phyloP scores from a whole-genome alignment of 148 eudicot genomes.

The Chenopodium album region DNA sequence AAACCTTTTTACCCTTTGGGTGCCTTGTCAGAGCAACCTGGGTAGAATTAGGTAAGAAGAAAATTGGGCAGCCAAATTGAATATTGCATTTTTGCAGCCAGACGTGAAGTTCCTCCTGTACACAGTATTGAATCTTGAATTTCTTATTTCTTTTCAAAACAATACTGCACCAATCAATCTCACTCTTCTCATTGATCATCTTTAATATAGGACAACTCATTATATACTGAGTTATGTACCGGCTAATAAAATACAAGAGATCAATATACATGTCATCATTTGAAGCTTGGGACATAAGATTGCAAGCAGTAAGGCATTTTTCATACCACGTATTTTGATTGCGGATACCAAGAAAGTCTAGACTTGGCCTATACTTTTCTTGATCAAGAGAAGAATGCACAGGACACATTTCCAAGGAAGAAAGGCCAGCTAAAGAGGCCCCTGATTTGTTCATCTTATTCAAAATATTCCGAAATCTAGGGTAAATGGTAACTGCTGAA shows the following conservation, averaged over 20 bases:
- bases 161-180: background rate
- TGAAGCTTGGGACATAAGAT: slow-evolving; percentile 40
- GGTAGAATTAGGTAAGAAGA: slow-evolving; percentile 30
- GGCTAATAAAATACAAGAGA: slow-evolving; percentile 40
- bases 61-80: slow-evolving; percentile 30
- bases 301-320: slow-evolving; percentile 43
- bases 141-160: background rate
- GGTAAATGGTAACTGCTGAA: slow-evolving; percentile 6
- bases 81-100: slow-evolving; percentile 42
- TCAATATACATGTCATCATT: slow-evolving; percentile 41
- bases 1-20: slow-evolving; percentile 2
- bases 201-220: slow-evolving; percentile 2
- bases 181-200: slow-evolving; percentile 4
- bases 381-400: slow-evolving; percentile 49
- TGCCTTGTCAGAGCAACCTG: slow-evolving; percentile 14
- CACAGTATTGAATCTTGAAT: background rate
- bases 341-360: slow-evolving; percentile 45
- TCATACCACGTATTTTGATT: slow-evolving; percentile 43
- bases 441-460: slow-evolving; percentile 31
- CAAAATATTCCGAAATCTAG: slow-evolving; percentile 30
- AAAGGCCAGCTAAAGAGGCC: slow-evolving; percentile 39
- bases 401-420: slow-evolving; percentile 38
- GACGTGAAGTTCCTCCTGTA: slow-evolving; percentile 19
- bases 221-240: background rate
- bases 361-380: slow-evolving; percentile 28